phyloP scores from a whole-genome alignment of 148 eudicot species.

The Polygonum aviculare region DNA sequence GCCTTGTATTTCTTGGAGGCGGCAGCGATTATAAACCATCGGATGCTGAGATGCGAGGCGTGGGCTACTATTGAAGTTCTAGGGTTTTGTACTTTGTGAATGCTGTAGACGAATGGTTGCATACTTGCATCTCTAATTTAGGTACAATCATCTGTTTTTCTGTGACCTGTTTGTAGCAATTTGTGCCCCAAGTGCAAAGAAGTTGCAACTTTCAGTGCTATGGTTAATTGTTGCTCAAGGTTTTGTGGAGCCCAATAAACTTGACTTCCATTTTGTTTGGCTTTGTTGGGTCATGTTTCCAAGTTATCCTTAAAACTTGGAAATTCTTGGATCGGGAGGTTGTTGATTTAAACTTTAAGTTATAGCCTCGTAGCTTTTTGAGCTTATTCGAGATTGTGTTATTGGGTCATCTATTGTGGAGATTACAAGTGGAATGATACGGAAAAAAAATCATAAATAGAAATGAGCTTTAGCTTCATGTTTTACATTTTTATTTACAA shows the following conservation, averaged over 20 bases:
- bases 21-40: conserved; percentile 1
- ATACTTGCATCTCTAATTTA: not conserved
- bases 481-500: no score
- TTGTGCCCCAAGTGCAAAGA: not conserved
- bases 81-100: not conserved
- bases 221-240: not conserved
- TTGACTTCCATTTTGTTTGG: not conserved
- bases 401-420: no score
- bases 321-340: no score
- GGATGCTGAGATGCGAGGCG: not conserved
- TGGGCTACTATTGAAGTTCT: conserved; percentile 6
- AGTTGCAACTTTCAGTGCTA: not conserved
- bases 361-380: no score
- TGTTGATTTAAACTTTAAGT: no score
- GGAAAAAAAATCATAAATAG: no score
- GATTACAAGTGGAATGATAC: no score
- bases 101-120: not conserved
- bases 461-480: no score
- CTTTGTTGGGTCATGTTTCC: not conserved
- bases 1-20: conserved; percentile 6
- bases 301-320: not conserved
- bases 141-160: not conserved
- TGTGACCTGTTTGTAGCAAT: not conserved
- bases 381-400: no score
- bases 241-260: not conserved